Base-by-base conservation (phyloP, 2,329 filamentous ascomycete species). In the Curvularia spicifera region DNA sequence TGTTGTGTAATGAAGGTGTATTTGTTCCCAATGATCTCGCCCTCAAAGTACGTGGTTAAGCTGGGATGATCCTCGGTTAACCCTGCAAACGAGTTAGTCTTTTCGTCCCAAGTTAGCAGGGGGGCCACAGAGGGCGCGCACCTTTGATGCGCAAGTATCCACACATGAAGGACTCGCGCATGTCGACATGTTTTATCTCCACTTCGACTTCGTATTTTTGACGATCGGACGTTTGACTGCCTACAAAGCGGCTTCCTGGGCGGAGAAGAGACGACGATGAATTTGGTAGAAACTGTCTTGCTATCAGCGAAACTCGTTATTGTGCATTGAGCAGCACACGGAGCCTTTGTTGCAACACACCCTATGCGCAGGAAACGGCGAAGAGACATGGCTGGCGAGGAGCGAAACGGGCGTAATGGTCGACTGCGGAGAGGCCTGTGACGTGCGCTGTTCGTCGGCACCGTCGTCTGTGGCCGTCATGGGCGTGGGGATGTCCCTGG, bases 11-110 rank as follows among this genome's bases (percentile, higher is more conserved):
- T 86, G 80, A 99, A 99, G n/a, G 88, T 90, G 79, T 98, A 93
- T 74, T 96, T 96, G 56, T 88, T 89, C 48, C 95, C 95, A 65
- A 99, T 97, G 53, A 99, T 96, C 79, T 99, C 95, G 76, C 94
- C 93, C 78, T 98, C 94, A 71, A 99, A 99, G 76, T 96, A 99
- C 1, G 95, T 99, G 8, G 94, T 98, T 50, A 99, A 83, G n/a
- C 93, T 97, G 12, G 94, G 94, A 75, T 98, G 94, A 78, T 97
- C 93, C 74, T 96, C 90, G 0, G 95, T 98, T 15, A 99, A 83
- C 51, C 93, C 93, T 97, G 66, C 10, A 15, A 12, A 40, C 37
- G 22, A 35, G 28, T 75, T 61, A 74, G 66, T 56, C 44, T 39
- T 49, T 31, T 44, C 20, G 33, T 26, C 13, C 40, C 13, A 9